Evolutionary conservation across 1,284 basidiomycete genomes (phyloP).

Genomic region (Fistulina hepatica): DNA sequence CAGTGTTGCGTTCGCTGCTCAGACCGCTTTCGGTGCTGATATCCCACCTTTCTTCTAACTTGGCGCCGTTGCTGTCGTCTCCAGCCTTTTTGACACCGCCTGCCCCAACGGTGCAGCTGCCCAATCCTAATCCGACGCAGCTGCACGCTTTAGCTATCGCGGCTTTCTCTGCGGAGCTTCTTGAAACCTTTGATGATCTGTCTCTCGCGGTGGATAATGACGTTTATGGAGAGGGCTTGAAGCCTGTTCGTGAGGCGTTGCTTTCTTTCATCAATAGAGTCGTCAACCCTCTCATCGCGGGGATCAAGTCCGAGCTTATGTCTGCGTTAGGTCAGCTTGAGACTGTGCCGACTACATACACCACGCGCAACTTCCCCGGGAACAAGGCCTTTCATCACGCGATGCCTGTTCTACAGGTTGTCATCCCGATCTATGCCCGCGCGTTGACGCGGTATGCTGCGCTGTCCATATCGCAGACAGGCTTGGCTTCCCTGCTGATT

Average conservation of each 20-base stretch:
- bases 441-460: conserved; percentile 47
- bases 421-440: conserved; percentile 50
- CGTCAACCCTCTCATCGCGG: conserved; percentile 48
- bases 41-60: conserved; percentile 53
- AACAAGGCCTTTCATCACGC: conserved; percentile 47
- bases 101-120: conserved; percentile 37
- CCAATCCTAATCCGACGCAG: conserved; percentile 54
- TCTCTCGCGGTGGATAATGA: conserved; percentile 51
- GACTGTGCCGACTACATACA: conserved; percentile 23
- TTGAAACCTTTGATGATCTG: conserved; percentile 56
- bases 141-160: conserved; percentile 57
- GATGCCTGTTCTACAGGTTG: conserved; percentile 41
- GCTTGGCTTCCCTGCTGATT: conserved; percentile 59
- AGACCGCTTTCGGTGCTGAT: conserved; percentile 64
- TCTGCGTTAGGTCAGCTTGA: conserved; percentile 55
- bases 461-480: conserved; percentile 40
- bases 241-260: conserved; percentile 52
- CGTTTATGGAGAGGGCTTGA: conserved; percentile 51
- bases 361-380: conserved; percentile 25
- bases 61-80: conserved; percentile 56
- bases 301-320: conserved; percentile 49
- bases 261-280: conserved; percentile 56
- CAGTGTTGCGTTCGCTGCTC: conserved; percentile 61
- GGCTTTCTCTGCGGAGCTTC: conserved; percentile 57
- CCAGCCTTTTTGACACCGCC: conserved; percentile 44